Base-by-base conservation (phyloP, 768 basidiomycete genomes). In the Hygrophorus russula region DNA sequence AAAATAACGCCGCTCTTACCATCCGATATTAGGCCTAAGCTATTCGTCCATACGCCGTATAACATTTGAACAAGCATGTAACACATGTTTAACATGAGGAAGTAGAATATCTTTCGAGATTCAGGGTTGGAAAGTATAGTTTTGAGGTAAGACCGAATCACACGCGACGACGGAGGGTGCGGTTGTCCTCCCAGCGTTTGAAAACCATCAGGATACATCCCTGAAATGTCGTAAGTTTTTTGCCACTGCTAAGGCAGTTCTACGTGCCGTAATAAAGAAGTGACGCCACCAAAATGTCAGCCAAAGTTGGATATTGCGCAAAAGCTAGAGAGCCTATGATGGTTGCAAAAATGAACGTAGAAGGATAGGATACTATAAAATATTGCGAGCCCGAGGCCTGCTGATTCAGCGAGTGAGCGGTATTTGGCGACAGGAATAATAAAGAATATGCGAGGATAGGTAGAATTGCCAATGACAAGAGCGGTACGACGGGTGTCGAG, bases 41-140 rank as follows among this genome's bases (percentile, higher is more conserved):
- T 91, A 54, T 99, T 99, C 34, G 96, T 99, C 85, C 92, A 92
- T 19, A 98, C 80, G 7, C 96, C 96, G 59, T 93, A 96, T 47
- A 90, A 58, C 88, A 97, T 90, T 63, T 99, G 96, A 9, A 99
- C 80, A 33, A 86, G 70, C 96, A 99, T 98, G 63, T 90, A 99
- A 50, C 77, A 82, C 63, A 98, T 68, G 61, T 99, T 99, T 38
- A 99, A 68, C 61, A 93, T 73, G 39, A 98, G 68, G 64, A 99
- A 99, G 62, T 94, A 97, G 62, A 93, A 97, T 46, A 99, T 98
- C 61, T 86, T 87, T 53, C 91, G 74, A 14, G 90, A 93, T 58
- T 98, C 92, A 2, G 82, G 78, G 52, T 94, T 94, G 14, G 83
- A 80, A 30, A 98, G 70, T 44, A 99, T 88, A 9, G 87, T 82